phyloP scores from a whole-genome alignment of 495 filamentous ascomycete species.

The Penicillium tannophilum region DNA sequence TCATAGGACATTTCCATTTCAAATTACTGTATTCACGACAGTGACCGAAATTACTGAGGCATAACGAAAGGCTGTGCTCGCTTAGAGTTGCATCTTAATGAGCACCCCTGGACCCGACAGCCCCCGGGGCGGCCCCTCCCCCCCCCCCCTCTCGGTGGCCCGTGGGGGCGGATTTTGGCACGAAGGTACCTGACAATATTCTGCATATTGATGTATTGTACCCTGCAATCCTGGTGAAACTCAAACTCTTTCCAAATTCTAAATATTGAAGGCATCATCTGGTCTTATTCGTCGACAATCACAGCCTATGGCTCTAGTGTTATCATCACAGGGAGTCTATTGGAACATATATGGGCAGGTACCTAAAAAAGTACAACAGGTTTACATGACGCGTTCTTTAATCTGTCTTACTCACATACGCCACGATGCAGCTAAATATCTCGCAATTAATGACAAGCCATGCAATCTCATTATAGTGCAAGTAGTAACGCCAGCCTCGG shows the following conservation, averaged over 20 bases:
- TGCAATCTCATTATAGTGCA: background rate
- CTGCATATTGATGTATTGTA: too few relatives aligned
- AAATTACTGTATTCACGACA: too few relatives aligned
- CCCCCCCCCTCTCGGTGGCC: too few relatives aligned
- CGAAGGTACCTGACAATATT: too few relatives aligned
- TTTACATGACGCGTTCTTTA: background rate
- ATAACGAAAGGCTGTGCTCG: too few relatives aligned
- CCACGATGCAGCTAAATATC: background rate
- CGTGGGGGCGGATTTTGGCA: too few relatives aligned
- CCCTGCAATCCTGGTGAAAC: background rate
- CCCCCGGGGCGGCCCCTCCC: too few relatives aligned
- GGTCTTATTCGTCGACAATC: background rate
- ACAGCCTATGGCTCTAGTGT: background rate
- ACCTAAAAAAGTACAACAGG: background rate
- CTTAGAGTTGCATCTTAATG: too few relatives aligned
- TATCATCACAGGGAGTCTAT: background rate
- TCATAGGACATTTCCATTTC: too few relatives aligned
- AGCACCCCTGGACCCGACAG: too few relatives aligned
- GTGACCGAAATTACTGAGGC: too few relatives aligned
- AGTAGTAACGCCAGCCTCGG: too few relatives aligned
- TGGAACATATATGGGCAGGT: background rate
- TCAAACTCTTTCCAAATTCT: background rate
- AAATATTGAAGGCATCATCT: background rate
- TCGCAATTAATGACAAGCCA: background rate
- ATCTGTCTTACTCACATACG: background rate